Base-by-base conservation (phyloP, 129 eudicot genomes). In the Daucus carota region DNA sequence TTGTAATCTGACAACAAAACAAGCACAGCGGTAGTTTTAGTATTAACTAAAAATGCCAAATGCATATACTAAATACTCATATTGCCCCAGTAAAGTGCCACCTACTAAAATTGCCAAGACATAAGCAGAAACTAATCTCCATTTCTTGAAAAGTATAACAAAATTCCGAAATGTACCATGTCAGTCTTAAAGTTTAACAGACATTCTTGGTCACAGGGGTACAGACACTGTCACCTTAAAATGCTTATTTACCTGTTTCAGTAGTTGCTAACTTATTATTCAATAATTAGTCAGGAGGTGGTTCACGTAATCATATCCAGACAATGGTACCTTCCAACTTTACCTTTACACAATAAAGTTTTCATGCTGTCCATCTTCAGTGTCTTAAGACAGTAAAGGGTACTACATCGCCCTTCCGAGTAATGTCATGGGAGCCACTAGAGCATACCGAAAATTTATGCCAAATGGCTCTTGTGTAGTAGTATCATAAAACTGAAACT, bases 1-100 rank as follows among this genome's bases (percentile, higher is more conserved):
- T 50, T 20, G 72, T 79, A 75, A 92, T 79, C 98, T 92, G 40
- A 36, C 40, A 36, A 36, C 40, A 36, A 36, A 36, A 42, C 24
- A 63, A 14, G 18, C 18, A 6, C 29, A 22, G 9, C 33, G 10
- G 38, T 63, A 63, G 40, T 63, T 63, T 0, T 3, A 57, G 24
- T 13, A 63, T 29, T 26, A 63, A 20, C 10, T 14, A 14, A 8
- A 45, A 13, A 24, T 31, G 31, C 6, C 40, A 63, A 63, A 20
- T 1, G 10, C 20, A 63, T 29, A 12, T 31, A 13, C 28, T 62
- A 62, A 17, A 24, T 59, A 28, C 67, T 13, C 66, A 8, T 24
- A 57, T 59, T 36, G 5, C 3, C 28, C 60, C 6, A 20, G 62
- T 54, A 22, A 54, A 54, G 68, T 24, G 18, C 68, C 34, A 3